Conservation (phyloP, 176 grass and related monocot genomes). For the Rhynchospora breviuscula region DNA sequence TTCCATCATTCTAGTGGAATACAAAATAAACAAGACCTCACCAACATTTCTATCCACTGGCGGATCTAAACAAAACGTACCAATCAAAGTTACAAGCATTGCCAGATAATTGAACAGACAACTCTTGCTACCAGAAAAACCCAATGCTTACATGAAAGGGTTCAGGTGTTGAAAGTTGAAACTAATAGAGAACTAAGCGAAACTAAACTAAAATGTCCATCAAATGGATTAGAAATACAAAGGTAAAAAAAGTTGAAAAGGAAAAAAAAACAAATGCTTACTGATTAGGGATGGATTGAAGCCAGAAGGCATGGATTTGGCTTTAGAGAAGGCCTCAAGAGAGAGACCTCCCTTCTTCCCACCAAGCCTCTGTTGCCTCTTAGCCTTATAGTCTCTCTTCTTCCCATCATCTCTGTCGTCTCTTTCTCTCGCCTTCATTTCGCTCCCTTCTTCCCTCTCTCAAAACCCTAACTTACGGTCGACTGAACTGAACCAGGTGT, state of each 20-base stretch:
- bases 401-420: conserved; percentile 18
- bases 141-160: background rate
- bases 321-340: conserved; percentile 69
- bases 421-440: conserved; percentile 14
- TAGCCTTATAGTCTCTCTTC: conserved; percentile 39
- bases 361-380: conserved; percentile 67
- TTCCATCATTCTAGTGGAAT: background rate
- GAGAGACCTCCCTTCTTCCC: conserved; percentile 68
- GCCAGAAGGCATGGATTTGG: conserved; percentile 58
- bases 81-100: background rate
- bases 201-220: background rate
- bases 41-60: background rate
- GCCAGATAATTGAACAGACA: background rate
- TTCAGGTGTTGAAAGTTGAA: background rate
- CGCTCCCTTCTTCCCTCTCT: background rate
- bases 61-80: background rate
- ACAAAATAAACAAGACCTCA: background rate
- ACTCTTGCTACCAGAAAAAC: background rate
- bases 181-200: background rate
- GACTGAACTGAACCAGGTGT: background rate
- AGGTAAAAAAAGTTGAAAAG: too few species aligned
- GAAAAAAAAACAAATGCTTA: conserved; percentile 23
- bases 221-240: background rate
- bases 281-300: conserved; percentile 78
- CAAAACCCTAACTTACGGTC: background rate